These are phyloP conservation scores for Silene conica DNA, from an alignment of 148 eudicot species.

Conservation along the genomic window DNA sequence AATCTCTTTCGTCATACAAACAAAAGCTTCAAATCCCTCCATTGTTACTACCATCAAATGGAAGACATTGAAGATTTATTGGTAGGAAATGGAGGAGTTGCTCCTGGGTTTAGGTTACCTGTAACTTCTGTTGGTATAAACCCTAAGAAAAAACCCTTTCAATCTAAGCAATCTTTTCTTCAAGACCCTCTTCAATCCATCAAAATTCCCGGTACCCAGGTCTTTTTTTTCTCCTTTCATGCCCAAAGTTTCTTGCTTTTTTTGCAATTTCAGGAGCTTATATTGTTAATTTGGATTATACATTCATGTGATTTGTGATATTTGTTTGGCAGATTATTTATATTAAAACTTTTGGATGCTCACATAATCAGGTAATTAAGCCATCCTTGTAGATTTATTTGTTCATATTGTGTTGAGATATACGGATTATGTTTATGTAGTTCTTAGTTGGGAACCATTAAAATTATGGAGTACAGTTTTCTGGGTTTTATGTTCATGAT, in stretches of 20 bases:
- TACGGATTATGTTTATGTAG: background rate
- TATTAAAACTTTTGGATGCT: conserved; percentile 92
- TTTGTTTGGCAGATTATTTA: conserved; percentile 63
- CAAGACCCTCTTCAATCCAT: conserved; percentile 49
- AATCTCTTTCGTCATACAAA: background rate
- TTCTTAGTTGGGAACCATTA: background rate
- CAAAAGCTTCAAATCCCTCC: background rate
- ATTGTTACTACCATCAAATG: conserved; percentile 29
- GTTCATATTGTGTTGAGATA: background rate
- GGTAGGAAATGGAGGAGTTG: conserved; percentile 59
- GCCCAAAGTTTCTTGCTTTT: background rate
- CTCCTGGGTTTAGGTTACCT: conserved; percentile 79
- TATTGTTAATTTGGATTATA: background rate
- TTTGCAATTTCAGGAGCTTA: too few species aligned
- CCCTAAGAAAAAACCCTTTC: conserved; percentile 44
- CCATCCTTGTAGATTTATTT: background rate
- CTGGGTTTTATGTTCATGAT: background rate
- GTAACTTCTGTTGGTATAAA: conserved; percentile 58
- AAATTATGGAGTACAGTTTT: background rate
- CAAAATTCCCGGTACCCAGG: conserved; percentile 94
- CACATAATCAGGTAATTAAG: conserved; percentile 76
- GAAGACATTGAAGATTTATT: conserved; percentile 93
- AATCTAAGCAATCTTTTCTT: conserved; percentile 24
- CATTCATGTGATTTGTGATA: background rate
- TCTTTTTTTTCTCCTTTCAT: conserved; percentile 10